phyloP scores from a whole-genome alignment of 2,329 filamentous ascomycete genomes.

The Colletotrichum chlorophyti region DNA sequence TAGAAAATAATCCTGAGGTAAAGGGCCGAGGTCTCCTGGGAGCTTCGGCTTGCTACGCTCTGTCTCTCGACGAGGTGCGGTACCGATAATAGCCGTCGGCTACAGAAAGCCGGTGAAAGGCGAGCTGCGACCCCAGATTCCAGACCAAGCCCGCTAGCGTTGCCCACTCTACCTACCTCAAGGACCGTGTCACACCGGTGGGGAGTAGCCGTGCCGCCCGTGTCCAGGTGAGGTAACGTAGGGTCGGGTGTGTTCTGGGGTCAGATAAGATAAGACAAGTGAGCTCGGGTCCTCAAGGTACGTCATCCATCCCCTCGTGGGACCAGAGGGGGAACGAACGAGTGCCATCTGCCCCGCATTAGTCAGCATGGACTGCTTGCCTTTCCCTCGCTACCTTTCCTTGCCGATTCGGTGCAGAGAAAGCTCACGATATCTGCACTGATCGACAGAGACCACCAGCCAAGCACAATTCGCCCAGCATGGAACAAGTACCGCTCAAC shows the following conservation, averaged over 20 bases:
- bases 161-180: not conserved
- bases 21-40: slow-evolving; percentile 24
- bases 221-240: not conserved
- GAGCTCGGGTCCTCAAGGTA: not conserved
- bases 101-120: slow-evolving; percentile 23
- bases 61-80: not conserved
- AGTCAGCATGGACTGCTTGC: slow-evolving; percentile 9
- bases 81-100: slow-evolving; percentile 27
- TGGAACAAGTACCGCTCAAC: slow-evolving; percentile 74
- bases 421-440: slow-evolving; percentile 17
- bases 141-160: not conserved
- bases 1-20: not conserved
- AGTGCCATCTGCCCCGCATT: slow-evolving; percentile 15
- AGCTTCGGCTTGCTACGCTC: slow-evolving; percentile 15
- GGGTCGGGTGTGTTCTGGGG: no score
- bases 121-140: slow-evolving; percentile 15
- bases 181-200: not conserved
- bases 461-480: slow-evolving; percentile 38
- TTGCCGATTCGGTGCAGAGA: slow-evolving; percentile 10
- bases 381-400: slow-evolving; percentile 11
- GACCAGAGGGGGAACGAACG: not conserved
- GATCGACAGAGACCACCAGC: not conserved
- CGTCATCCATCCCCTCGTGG: slow-evolving; percentile 12
- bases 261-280: slow-evolving; percentile 16
- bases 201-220: not conserved